Evolutionary conservation across 1,139 yeast genomes (phyloP), one percentile per base, ranked within the genome.

Genomic region (Eremothecium gossypii): DNA sequence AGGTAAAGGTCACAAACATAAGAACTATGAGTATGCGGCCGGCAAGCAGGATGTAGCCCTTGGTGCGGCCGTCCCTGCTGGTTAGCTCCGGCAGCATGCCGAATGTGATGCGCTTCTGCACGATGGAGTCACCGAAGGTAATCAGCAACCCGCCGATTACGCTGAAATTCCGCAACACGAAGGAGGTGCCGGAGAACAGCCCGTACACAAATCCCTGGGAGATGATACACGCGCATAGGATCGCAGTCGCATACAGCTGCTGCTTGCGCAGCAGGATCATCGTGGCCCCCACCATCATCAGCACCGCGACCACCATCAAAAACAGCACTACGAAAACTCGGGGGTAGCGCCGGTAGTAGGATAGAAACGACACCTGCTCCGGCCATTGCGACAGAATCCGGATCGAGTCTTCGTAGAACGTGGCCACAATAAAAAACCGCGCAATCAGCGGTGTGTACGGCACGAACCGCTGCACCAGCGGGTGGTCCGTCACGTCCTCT

Each of bases 191-290:
- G 52, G 82, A 77, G 51, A 86, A 76, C 53, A 89, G 72, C 3
- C 98, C 98, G 61, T 91, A 91, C 45, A 84, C 84, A 17, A 91
- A 52, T 9, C 96, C 97, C 67, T 91, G 98, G 39, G 82, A 65
- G 20, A 86, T 57, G 33, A 91, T 89, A 52, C 89, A 93, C 2
- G 74, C 68, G 36, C 83, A 65, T 52, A 91, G 71, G 0, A 82
- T 76, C 39, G 75, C 73, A 6, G 95, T 82, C 11, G 96, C 89
- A 52, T 76, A 69, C 48, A 78, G 76, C 36, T 85, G 77, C 48
- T 76, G 73, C 60, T 78, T 82, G 58, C 93, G 77, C 54, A 80
- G 61, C 42, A 91, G 76, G 51, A 91, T 77, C 51, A 82, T 65
- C 27, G 81, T 71, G 4, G 96, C 82, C 5, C 93, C 91, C 27